Percentiles rank a stretch among this genome's conserved stretches.
phyloP scores from a whole-genome alignment of 176 grass and related monocot species.

The Chrysopogon serrulatus region DNA sequence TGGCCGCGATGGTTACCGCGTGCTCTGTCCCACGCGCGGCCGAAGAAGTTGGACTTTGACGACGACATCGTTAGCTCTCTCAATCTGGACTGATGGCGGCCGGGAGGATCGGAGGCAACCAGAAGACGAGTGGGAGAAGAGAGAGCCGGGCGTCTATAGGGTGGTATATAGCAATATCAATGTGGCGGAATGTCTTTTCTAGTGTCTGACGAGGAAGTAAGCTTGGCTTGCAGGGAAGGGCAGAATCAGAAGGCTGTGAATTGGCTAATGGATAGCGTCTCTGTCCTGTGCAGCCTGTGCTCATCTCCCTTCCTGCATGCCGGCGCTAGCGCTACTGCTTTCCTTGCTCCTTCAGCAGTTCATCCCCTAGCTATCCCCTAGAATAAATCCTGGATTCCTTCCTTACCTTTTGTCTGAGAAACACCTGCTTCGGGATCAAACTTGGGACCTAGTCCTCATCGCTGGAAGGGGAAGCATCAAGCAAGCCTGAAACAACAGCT shows the following conservation, averaged over 20 bases:
- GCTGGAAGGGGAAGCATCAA: background rate
- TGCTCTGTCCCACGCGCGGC: conserved; percentile 35
- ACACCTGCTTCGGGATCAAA: background rate
- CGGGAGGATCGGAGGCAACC: background rate
- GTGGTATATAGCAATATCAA: background rate
- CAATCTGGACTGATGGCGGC: background rate
- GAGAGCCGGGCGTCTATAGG: background rate
- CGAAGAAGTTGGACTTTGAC: conserved; percentile 25
- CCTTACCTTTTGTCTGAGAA: background rate
- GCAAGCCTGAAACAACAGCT: background rate
- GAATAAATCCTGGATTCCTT: background rate
- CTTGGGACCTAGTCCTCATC: background rate
- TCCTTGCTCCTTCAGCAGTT: background rate
- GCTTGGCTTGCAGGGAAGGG: conserved; percentile 39
- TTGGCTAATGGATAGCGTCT: background rate
- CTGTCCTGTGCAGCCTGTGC: background rate
- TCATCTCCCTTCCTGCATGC: background rate
- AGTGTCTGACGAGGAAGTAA: background rate
- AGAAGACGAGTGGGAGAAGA: background rate
- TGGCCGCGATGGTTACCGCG: conserved; percentile 18
- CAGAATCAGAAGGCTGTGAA: conserved; percentile 12
- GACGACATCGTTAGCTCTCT: background rate
- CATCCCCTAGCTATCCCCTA: background rate
- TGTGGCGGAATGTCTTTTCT: background rate
- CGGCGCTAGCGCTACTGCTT: background rate